Evolutionary conservation across 148 eudicot species (phyloP).

Genomic region (Vaccinium vitisidaea): DNA sequence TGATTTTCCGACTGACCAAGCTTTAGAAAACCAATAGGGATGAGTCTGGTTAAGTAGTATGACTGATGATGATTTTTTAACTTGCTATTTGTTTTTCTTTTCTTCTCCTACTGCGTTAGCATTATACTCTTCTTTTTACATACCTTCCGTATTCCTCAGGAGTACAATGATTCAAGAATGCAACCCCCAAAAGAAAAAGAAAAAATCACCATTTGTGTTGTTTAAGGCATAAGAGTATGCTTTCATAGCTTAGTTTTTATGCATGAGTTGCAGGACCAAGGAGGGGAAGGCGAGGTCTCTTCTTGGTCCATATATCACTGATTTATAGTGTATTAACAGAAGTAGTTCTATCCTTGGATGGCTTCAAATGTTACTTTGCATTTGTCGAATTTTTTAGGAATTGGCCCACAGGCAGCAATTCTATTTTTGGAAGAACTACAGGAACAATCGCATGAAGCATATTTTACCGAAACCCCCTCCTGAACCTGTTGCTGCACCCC

Average conservation of each 20-base stretch:
- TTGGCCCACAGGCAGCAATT: slow-evolving; percentile 94
- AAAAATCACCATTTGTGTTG: background rate
- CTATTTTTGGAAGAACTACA: slow-evolving; percentile 90
- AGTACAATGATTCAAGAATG: background rate
- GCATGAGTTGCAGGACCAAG: background rate
- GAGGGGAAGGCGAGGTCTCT: background rate
- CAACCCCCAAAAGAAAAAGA: background rate
- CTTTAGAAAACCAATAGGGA: background rate
- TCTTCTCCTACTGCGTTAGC: background rate
- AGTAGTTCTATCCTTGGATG: background rate
- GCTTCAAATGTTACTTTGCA: slow-evolving; percentile 14
- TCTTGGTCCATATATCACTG: background rate
- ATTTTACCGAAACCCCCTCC: slow-evolving; percentile 88
- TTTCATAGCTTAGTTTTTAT: slow-evolving; percentile 6
- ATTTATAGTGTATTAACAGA: background rate
- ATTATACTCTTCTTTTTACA: background rate
- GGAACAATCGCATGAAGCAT: slow-evolving; percentile 92
- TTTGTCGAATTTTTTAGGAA: slow-evolving; percentile 49
- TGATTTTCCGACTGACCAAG: background rate
- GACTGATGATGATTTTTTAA: background rate
- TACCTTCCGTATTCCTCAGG: background rate
- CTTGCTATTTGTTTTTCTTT: background rate
- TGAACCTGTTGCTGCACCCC: slow-evolving; percentile 54
- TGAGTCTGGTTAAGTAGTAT: background rate
- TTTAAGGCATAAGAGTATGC: background rate